A percentile compares a stretch with the other conserved stretches of the same genome.
Conservation (phyloP, 305 asterid genomes). For the Solanum hybrid region DNA sequence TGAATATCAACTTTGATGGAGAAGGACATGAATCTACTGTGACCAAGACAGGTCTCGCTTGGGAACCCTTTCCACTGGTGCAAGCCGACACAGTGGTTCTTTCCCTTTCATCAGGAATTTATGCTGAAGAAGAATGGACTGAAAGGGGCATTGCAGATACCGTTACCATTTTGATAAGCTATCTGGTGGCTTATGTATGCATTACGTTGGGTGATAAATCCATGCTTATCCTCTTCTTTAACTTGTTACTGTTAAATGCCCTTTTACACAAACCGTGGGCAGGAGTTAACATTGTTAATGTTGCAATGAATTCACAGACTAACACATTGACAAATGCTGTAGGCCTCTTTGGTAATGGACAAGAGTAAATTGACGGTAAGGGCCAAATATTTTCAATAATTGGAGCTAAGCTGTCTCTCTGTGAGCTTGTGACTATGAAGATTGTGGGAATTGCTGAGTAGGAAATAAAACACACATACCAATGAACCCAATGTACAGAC, state of each 20-base stretch:
- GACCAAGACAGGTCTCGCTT: neutral
- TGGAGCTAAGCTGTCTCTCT: neutral
- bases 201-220: neutral
- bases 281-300: neutral
- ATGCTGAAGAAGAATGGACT: neutral
- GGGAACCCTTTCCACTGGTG: neutral
- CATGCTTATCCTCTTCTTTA: neutral
- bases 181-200: neutral
- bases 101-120: neutral
- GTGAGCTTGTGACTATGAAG: neutral
- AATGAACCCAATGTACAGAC: neutral
- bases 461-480: neutral
- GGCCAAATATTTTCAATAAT: neutral
- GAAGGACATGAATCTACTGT: neutral
- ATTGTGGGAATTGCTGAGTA: neutral
- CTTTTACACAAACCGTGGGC: neutral
- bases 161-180: neutral
- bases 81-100: neutral
- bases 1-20: neutral
- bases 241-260: neutral
- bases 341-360: neutral
- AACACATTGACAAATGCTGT: neutral
- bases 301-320: neutral
- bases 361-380: neutral
- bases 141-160: neutral